Evolutionary conservation across 345 rosid genomes (phyloP).

Genomic region (Gossypium mustelinum): DNA sequence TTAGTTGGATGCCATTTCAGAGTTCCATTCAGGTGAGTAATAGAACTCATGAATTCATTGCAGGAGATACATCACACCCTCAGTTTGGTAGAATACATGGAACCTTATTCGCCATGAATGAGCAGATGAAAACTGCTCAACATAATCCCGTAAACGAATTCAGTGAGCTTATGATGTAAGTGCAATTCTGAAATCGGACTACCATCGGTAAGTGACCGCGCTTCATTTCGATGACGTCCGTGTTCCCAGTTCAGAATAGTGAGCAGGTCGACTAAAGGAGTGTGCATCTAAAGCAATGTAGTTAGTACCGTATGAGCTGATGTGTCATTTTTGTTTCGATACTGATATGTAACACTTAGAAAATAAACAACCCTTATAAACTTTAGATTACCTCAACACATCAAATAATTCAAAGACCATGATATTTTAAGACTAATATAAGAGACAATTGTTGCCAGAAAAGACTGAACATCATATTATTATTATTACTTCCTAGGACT

Average conservation of each 20-base stretch:
- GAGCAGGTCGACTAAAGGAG: neutral
- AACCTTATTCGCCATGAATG: slow-evolving; percentile 33
- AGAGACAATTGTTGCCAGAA: neutral
- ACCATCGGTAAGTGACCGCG: neutral
- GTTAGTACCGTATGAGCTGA: neutral
- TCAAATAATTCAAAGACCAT: neutral
- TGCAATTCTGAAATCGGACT: too few species aligned
- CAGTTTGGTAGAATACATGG: slow-evolving; percentile 33
- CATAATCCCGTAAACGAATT: slow-evolving; percentile 16
- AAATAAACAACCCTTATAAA: neutral
- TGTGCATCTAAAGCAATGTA: neutral
- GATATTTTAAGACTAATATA: neutral
- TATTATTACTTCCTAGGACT: neutral
- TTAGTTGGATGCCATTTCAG: slow-evolving; percentile 51
- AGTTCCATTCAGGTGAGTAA: slow-evolving; percentile 58
- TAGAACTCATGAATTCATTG: slow-evolving; percentile 31
- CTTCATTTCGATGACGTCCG: neutral
- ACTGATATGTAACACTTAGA: neutral
- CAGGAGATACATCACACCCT: slow-evolving; percentile 32
- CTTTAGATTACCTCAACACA: neutral
- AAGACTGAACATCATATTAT: neutral
- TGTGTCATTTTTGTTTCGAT: neutral
- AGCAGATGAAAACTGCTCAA: slow-evolving; percentile 30
- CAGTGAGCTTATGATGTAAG: neutral
- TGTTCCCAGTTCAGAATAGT: too few species aligned